A percentile compares a stretch with the other conserved stretches of the same genome.
phyloP scores from a whole-genome alignment of 2,329 filamentous ascomycete species.

The Lachnellula subtilissima region DNA sequence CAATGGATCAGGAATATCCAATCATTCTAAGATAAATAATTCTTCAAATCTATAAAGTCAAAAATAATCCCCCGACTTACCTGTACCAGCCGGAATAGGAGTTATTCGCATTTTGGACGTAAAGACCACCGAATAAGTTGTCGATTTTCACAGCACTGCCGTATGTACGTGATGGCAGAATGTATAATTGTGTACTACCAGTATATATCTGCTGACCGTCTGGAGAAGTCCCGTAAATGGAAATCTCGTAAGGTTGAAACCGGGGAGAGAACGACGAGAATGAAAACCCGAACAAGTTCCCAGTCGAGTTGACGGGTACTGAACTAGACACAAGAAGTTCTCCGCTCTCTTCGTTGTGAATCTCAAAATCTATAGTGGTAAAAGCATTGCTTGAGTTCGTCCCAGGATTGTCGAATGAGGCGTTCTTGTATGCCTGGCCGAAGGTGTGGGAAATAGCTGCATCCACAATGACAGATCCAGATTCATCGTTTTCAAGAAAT shows the following conservation, averaged over 20 bases:
- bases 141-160: constrained; percentile 45
- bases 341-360: constrained; percentile 29
- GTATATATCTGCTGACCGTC: constrained; percentile 33
- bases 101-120: constrained; percentile 34
- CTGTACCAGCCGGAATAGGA: constrained; percentile 29
- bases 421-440: constrained; percentile 32
- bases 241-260: constrained; percentile 35
- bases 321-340: constrained; percentile 25
- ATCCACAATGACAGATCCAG: constrained; percentile 39
- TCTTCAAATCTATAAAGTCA: no score
- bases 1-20: no score
- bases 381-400: constrained; percentile 14
- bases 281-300: constrained; percentile 34
- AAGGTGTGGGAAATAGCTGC: constrained; percentile 36
- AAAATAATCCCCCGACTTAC: no score
- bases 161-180: constrained; percentile 39
- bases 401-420: constrained; percentile 15
- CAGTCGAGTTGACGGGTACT: constrained; percentile 35
- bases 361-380: constrained; percentile 20
- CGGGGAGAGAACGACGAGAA: constrained; percentile 30
- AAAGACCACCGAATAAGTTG: constrained; percentile 41
- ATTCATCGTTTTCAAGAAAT: constrained; percentile 39
- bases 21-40: no score
- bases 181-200: constrained; percentile 34
- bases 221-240: constrained; percentile 30